Evolutionary conservation across 768 basidiomycete species (phyloP).

Genomic region (Lactifluus echinatus): DNA sequence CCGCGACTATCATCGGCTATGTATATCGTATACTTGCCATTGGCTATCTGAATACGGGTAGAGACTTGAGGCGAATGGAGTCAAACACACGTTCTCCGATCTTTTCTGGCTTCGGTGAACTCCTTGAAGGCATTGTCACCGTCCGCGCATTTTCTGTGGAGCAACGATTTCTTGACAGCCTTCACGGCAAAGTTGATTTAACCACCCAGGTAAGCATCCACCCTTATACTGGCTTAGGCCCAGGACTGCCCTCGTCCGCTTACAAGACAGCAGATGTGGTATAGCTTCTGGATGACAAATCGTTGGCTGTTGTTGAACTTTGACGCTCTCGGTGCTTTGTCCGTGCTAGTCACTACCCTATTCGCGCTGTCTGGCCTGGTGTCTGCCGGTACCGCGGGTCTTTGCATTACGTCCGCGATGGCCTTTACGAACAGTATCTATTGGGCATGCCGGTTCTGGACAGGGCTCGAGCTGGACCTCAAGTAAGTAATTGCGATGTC

Average conservation of each 20-base stretch:
- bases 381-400: constrained; percentile 53
- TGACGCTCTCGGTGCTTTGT: constrained; percentile 64
- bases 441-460: constrained; percentile 43
- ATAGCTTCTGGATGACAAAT: constrained; percentile 85
- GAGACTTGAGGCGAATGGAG: constrained; percentile 85
- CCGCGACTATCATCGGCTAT: constrained; percentile 63
- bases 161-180: constrained; percentile 59
- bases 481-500: constrained; percentile 41
- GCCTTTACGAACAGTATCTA: constrained; percentile 45
- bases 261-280: constrained; percentile 54
- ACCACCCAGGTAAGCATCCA: constrained; percentile 59
- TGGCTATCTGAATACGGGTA: constrained; percentile 70
- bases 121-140: constrained; percentile 86
- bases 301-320: constrained; percentile 81
- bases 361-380: constrained; percentile 61
- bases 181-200: constrained; percentile 65
- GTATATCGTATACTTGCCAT: constrained; percentile 62
- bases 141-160: constrained; percentile 88
- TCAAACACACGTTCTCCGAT: constrained; percentile 81
- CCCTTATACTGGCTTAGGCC: no score
- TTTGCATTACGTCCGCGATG: constrained; percentile 71
- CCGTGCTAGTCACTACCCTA: constrained; percentile 67
- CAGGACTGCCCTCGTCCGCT: neutral
- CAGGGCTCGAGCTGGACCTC: constrained; percentile 61
- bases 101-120: constrained; percentile 73